Percentiles rank a stretch among this genome's conserved stretches.
Conservation (phyloP, 371 early-diverging fungal genomes). For the Dichotomocladium elegans region DNA sequence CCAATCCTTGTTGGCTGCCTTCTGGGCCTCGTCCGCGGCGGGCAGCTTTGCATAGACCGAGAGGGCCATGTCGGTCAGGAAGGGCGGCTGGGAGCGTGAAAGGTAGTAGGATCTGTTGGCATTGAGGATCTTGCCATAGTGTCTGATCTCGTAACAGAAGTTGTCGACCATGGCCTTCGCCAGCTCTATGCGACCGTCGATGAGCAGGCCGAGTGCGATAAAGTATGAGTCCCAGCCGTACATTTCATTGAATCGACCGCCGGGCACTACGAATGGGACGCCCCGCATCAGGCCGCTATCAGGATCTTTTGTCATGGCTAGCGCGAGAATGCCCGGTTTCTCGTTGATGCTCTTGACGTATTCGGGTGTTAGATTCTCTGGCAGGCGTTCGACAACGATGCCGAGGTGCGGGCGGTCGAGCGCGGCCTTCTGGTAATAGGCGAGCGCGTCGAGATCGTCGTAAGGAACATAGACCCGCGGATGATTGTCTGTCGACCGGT, state of each 20-base stretch:
- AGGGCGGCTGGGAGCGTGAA: conserved; percentile 96
- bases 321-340: conserved; percentile 84
- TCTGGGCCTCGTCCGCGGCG: conserved; percentile 40
- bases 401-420: conserved; percentile 65
- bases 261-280: conserved; percentile 95
- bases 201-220: conserved; percentile 84
- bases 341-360: conserved; percentile 91
- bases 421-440: conserved; percentile 77
- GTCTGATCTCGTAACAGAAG: conserved; percentile 91
- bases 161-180: conserved; percentile 95
- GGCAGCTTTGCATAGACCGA: conserved; percentile 68
- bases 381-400: conserved; percentile 80
- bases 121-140: conserved; percentile 97
- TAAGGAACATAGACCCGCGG: conserved; percentile 90
- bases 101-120: conserved; percentile 97
- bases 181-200: conserved; percentile 79
- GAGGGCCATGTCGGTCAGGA: conserved; percentile 94
- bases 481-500: conserved; percentile 70
- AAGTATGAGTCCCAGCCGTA: conserved; percentile 99
- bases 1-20: conserved; percentile 78
- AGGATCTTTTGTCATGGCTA: conserved; percentile 66
- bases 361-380: conserved; percentile 80
- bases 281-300: conserved; percentile 69
- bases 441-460: conserved; percentile 70
- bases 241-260: conserved; percentile 98